Evolutionary conservation across 1,284 basidiomycete species (phyloP).

Genomic region (Thelephora terrestris): DNA sequence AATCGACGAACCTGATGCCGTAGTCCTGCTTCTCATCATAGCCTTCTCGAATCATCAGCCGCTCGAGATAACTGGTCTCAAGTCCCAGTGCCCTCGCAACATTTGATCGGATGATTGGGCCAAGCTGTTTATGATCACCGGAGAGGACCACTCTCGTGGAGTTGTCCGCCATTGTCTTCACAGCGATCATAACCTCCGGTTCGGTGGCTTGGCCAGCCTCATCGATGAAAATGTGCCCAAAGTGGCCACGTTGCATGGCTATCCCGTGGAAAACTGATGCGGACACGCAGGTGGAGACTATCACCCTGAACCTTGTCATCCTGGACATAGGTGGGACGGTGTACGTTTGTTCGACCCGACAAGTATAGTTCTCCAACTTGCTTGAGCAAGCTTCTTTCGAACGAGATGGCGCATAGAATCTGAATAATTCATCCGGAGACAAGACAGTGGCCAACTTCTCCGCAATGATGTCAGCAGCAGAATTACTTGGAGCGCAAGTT

Average conservation of each 20-base stretch:
- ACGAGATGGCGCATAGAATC: constrained; percentile 57
- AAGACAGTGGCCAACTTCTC: constrained; percentile 33
- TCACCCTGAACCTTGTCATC: constrained; percentile 39
- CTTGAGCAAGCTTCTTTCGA: constrained; percentile 32
- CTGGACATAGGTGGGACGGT: constrained; percentile 30
- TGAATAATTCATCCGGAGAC: constrained; percentile 34
- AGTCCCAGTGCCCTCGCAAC: constrained; percentile 37
- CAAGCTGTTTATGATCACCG: constrained; percentile 50
- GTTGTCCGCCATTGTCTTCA: constrained; percentile 34
- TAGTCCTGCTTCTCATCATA: constrained; percentile 27
- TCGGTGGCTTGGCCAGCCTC: constrained; percentile 58
- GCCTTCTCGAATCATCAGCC: constrained; percentile 37
- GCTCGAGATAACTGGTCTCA: constrained; percentile 36
- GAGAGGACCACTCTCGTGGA: constrained; percentile 39
- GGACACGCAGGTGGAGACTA: constrained; percentile 54
- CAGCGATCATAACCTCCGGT: constrained; percentile 43
- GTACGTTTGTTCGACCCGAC: constrained; percentile 33
- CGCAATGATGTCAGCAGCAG: constrained; percentile 53
- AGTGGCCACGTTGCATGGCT: constrained; percentile 48
- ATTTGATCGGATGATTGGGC: constrained; percentile 40
- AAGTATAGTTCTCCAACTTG: constrained; percentile 32
- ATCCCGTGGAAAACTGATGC: constrained; percentile 45
- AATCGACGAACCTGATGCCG: constrained; percentile 28
- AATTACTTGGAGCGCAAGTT: constrained; percentile 56
- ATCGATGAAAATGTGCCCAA: constrained; percentile 54